Conservation (phyloP, 768 basidiomycete species). For the Amylocystis lapponica region DNA sequence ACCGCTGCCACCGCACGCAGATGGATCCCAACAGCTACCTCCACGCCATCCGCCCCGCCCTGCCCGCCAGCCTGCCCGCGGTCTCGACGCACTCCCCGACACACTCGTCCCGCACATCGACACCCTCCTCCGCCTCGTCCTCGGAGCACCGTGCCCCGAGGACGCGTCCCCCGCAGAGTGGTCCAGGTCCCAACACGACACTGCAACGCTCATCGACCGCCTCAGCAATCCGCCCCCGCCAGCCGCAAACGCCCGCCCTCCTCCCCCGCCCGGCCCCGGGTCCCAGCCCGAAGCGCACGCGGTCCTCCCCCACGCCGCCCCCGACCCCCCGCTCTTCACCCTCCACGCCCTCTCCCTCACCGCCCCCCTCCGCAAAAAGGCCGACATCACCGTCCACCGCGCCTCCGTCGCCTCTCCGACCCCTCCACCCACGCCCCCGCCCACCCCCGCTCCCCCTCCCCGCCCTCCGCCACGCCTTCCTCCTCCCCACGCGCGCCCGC, state of each 20-base stretch:
- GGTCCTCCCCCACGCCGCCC: neutral
- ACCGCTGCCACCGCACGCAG: too few relatives aligned
- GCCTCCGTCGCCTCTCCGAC: conserved; percentile 48
- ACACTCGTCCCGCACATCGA: neutral
- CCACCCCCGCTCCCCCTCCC: conserved; percentile 42
- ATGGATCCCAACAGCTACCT: too few relatives aligned
- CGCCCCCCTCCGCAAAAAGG: conserved; percentile 72
- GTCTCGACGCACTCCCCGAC: conserved; percentile 1
- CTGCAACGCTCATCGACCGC: neutral
- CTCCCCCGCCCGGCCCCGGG: neutral
- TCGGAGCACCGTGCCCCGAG: neutral
- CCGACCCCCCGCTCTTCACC: conserved; percentile 46
- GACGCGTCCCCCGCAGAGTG: neutral
- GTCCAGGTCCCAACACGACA: neutral
- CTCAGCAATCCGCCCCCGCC: neutral
- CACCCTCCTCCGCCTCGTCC: conserved; percentile 3
- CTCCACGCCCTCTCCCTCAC: conserved; percentile 63
- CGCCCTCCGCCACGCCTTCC: conserved; percentile 52
- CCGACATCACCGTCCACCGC: conserved; percentile 55
- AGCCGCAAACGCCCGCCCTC: neutral
- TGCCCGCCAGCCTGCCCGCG: too few relatives aligned
- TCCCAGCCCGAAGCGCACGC: neutral
- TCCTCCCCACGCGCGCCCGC: conserved; percentile 73
- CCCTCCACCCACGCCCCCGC: conserved; percentile 44
- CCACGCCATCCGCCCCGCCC: too few relatives aligned